Percentiles rank a stretch among this genome's conserved stretches.
Evolutionary conservation across 2,329 filamentous ascomycete species (phyloP).

Genomic region (Verticillium nonalfalfae): DNA sequence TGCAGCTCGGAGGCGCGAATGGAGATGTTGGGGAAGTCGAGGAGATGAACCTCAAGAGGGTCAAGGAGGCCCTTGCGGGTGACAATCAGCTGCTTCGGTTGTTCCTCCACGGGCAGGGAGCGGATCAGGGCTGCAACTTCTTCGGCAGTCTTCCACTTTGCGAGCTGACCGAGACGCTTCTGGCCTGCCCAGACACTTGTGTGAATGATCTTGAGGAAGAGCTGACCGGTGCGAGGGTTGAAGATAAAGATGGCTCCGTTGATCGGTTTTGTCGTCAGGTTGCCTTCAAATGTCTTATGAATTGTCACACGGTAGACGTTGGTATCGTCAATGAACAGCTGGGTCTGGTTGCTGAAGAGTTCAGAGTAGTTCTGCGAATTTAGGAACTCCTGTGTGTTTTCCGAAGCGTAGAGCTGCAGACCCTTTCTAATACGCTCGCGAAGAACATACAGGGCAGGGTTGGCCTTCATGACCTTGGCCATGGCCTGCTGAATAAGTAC

Average conservation of each 20-base stretch:
- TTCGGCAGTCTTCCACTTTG: slow-evolving; percentile 99
- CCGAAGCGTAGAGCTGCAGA: slow-evolving; percentile 93
- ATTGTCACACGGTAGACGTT: slow-evolving; percentile 99
- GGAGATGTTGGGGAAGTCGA: slow-evolving; percentile 98
- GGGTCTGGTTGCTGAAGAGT: slow-evolving; percentile 97
- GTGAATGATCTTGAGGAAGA: slow-evolving; percentile 99
- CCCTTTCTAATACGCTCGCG: slow-evolving; percentile 98
- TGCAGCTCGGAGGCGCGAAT: slow-evolving; percentile 96
- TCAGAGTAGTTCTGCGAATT: slow-evolving; percentile 99
- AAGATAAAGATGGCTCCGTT: slow-evolving; percentile 99
- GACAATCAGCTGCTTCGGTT: slow-evolving; percentile 97
- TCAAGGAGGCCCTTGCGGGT: slow-evolving; percentile 95
- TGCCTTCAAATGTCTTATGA: slow-evolving; percentile 99
- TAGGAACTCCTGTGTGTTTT: slow-evolving; percentile 98
- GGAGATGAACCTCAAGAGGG: slow-evolving; percentile 91
- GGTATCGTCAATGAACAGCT: slow-evolving; percentile 98
- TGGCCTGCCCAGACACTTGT: slow-evolving; percentile 99
- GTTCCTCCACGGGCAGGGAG: slow-evolving; percentile 93
- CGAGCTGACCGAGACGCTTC: slow-evolving; percentile 95
- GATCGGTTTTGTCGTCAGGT: slow-evolving; percentile 98
- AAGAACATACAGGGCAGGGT: slow-evolving; percentile 90
- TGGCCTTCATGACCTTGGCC: slow-evolving; percentile 99
- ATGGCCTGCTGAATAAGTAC: slow-evolving; percentile 94
- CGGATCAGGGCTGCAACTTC: slow-evolving; percentile 97
- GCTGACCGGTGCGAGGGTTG: slow-evolving; percentile 94